Evolutionary conservation across 768 basidiomycete species (phyloP).

Genomic region (Boletus rubroflammeus): DNA sequence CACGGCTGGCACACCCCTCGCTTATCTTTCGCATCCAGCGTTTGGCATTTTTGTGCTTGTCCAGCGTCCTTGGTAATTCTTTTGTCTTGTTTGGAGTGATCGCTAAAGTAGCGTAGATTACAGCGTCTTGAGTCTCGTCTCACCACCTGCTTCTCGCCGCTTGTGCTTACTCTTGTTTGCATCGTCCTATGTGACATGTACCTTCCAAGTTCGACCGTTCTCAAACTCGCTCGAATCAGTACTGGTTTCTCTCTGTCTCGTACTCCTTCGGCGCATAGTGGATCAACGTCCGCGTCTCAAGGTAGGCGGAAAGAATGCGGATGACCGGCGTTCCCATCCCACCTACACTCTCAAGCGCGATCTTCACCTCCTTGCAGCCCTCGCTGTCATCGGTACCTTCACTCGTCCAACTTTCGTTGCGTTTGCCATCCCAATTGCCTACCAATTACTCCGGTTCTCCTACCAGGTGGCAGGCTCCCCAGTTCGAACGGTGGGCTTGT

Average conservation of each 20-base stretch:
- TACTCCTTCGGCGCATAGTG: conserved; percentile 20
- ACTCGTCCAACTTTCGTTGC: conserved; percentile 36
- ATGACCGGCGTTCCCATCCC: neutral
- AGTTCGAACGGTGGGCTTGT: neutral
- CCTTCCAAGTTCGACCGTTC: conserved; percentile 39
- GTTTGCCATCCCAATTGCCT: conserved; percentile 32
- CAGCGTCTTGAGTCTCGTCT: conserved; percentile 21
- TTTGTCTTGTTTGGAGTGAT: neutral
- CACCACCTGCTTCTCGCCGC: conserved; percentile 15
- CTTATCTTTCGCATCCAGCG: conserved; percentile 32
- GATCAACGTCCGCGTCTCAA: neutral
- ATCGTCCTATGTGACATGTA: conserved; percentile 36
- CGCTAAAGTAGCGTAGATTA: conserved; percentile 21
- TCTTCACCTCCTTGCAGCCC: conserved; percentile 25
- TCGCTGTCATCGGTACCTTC: conserved; percentile 31
- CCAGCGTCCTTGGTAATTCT: conserved; percentile 32
- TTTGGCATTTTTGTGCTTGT: conserved; percentile 29
- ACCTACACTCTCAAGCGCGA: conserved; percentile 7
- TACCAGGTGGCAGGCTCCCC: conserved; percentile 10
- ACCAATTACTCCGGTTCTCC: conserved; percentile 21
- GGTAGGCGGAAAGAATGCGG: neutral
- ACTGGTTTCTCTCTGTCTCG: conserved; percentile 30
- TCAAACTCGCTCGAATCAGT: conserved; percentile 37
- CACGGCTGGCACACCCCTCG: conserved; percentile 3
- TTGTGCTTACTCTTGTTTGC: conserved; percentile 29